These are phyloP conservation scores for Rheum nobile DNA, from an alignment of 148 eudicot genomes.

Conservation along the genomic window DNA sequence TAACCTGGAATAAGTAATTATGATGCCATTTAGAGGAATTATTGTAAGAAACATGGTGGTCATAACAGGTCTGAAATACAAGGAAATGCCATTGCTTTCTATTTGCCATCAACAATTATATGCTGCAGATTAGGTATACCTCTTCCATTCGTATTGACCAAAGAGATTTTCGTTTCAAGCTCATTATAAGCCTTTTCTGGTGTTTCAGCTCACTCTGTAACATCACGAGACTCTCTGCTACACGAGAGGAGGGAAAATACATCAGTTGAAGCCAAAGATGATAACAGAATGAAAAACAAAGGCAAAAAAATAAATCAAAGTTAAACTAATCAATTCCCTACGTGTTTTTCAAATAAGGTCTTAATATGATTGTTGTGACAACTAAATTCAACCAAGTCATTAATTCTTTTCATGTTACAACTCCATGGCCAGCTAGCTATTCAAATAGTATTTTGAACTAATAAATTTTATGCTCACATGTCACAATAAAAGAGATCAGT, in stretches of 20 bases:
- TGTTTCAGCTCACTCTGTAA: conserved; percentile 78
- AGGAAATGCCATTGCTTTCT: background rate
- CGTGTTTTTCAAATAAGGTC: no score
- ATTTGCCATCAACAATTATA: background rate
- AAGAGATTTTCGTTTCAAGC: conserved; percentile 86
- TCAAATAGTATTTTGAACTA: background rate
- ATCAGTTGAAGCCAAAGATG: background rate
- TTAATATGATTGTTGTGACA: background rate
- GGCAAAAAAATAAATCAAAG: background rate
- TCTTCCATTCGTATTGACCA: conserved; percentile 90
- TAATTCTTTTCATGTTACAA: background rate
- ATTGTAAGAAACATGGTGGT: background rate
- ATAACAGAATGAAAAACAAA: background rate
- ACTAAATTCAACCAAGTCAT: background rate
- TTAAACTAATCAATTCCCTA: background rate
- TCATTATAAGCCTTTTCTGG: conserved; percentile 68
- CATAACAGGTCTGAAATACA: background rate
- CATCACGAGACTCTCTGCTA: conserved; percentile 65
- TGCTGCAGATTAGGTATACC: conserved; percentile 25
- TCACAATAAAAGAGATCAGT: background rate
- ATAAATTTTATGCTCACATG: background rate
- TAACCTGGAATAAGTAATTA: conserved; percentile 39
- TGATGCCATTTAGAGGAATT: background rate
- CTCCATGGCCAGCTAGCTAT: background rate
- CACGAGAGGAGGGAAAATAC: background rate